These are phyloP conservation scores for Pelargonium australe DNA, from an alignment of 441 rosid genomes.

Conservation along the genomic window DNA sequence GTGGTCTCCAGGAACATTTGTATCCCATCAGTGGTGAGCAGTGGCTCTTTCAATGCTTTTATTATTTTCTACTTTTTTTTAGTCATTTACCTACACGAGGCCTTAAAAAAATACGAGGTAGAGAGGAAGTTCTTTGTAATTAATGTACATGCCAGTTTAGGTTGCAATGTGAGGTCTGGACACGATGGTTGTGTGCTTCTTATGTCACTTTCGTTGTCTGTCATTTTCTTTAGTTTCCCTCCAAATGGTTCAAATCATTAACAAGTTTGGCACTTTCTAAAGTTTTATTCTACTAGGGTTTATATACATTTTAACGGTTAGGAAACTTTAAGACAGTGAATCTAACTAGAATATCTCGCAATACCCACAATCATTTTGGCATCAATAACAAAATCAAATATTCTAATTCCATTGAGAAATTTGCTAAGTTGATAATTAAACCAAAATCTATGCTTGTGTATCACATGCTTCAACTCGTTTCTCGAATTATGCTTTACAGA, in stretches of 20 bases:
- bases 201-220: neutral
- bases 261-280: neutral
- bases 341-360: neutral
- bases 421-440: neutral
- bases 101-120: neutral
- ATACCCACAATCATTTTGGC: neutral
- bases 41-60: neutral
- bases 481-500: no score
- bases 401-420: neutral
- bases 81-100: neutral
- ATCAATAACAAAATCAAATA: neutral
- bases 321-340: neutral
- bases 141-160: neutral
- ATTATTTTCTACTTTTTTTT: neutral
- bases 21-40: conserved; percentile 53
- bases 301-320: neutral
- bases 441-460: neutral
- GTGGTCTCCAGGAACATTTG: conserved; percentile 63
- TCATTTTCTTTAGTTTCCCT: neutral
- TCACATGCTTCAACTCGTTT: neutral
- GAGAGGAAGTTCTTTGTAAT: neutral
- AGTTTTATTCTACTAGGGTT: neutral
- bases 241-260: neutral
- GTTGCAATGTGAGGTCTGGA: conserved; percentile 1
- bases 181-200: neutral